phyloP scores from a whole-genome alignment of 352 stramenopile species.

The Pythium biforme region DNA sequence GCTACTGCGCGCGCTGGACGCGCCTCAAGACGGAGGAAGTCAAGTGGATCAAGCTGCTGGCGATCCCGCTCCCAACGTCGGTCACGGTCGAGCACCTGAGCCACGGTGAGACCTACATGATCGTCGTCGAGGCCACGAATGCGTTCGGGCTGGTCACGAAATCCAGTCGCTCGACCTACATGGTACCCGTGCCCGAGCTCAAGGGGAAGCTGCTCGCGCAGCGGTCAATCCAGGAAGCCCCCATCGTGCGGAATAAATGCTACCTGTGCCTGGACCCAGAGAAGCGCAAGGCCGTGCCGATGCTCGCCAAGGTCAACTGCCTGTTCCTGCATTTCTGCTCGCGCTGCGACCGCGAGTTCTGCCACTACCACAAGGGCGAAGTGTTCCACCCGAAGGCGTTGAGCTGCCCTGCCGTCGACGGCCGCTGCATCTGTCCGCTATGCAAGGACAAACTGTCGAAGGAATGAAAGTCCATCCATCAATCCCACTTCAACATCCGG shows the following conservation, averaged over 20 bases:
- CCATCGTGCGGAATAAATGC: conserved; percentile 61
- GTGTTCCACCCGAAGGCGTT: conserved; percentile 78
- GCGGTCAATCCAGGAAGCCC: conserved; percentile 37
- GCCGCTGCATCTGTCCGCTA: conserved; percentile 65
- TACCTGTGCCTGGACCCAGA: conserved; percentile 67
- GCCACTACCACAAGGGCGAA: conserved; percentile 79
- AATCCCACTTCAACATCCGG: conserved; percentile 3
- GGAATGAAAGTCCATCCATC: neutral
- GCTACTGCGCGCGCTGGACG: conserved; percentile 81
- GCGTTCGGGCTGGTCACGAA: conserved; percentile 69
- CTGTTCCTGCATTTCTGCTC: conserved; percentile 83
- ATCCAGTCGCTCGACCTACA: conserved; percentile 83
- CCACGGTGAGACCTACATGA: conserved; percentile 84
- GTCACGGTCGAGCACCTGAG: conserved; percentile 59
- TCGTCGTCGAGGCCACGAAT: conserved; percentile 82
- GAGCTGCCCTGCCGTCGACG: conserved; percentile 76
- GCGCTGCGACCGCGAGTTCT: conserved; percentile 79
- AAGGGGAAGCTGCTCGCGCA: conserved; percentile 56
- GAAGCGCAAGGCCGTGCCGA: conserved; percentile 66
- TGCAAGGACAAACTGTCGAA: conserved; percentile 55
- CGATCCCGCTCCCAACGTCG: conserved; percentile 61
- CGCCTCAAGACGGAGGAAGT: conserved; percentile 72
- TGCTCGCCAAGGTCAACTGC: conserved; percentile 61
- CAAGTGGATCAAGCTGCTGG: conserved; percentile 75
- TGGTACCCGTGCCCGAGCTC: conserved; percentile 77